These are phyloP conservation scores for Gossypium davidsonii DNA, from an alignment of 441 rosid genomes.

Conservation along the genomic window DNA sequence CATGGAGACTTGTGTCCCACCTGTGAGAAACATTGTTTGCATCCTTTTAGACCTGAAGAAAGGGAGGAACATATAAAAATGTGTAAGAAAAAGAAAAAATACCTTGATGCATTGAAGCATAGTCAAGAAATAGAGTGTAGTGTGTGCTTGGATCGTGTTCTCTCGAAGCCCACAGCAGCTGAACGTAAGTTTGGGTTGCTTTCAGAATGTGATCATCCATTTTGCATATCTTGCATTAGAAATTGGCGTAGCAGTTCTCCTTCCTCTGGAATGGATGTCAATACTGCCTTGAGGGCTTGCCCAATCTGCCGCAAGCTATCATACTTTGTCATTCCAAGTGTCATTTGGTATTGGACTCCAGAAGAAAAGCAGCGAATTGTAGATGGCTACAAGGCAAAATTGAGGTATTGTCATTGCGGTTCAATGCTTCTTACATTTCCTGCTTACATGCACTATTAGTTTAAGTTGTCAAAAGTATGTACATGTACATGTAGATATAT, in stretches of 20 bases:
- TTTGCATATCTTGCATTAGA: constrained; percentile 90
- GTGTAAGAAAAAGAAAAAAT: constrained; percentile 64
- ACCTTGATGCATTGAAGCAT: constrained; percentile 51
- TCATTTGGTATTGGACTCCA: constrained; percentile 78
- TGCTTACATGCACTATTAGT: neutral
- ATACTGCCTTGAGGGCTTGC: constrained; percentile 74
- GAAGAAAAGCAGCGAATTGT: constrained; percentile 78
- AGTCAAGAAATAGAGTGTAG: constrained; percentile 67
- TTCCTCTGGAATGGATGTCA: constrained; percentile 83
- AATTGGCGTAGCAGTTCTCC: constrained; percentile 95
- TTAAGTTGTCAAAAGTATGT: neutral
- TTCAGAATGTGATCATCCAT: constrained; percentile 97
- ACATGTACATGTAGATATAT: no score
- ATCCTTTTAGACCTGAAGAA: constrained; percentile 79
- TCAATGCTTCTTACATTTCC: neutral
- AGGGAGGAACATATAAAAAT: constrained; percentile 68
- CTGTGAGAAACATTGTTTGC: constrained; percentile 83
- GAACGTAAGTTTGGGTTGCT: constrained; percentile 90
- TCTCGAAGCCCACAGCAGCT: constrained; percentile 73
- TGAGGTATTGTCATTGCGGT: constrained; percentile 42
- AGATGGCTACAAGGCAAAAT: constrained; percentile 79
- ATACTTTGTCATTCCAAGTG: constrained; percentile 78
- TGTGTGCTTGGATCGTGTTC: constrained; percentile 74
- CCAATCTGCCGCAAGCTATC: constrained; percentile 92
- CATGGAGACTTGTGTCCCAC: constrained; percentile 84